Evolutionary conservation across 2,329 filamentous ascomycete genomes (phyloP).

Genomic region (Thelonectria olida): DNA sequence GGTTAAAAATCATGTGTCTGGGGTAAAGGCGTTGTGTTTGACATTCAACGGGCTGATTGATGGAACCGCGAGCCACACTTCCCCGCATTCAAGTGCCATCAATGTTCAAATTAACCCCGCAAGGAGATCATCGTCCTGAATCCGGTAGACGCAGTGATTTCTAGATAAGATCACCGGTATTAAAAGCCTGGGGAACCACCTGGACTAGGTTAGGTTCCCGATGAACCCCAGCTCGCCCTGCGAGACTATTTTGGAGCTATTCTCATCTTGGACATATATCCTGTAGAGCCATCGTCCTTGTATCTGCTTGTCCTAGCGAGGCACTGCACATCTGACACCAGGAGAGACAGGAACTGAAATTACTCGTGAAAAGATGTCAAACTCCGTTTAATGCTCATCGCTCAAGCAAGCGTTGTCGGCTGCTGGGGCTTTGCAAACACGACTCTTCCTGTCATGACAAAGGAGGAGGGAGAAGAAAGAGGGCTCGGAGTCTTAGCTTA

Average conservation of each 20-base stretch:
- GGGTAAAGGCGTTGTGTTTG: too few relatives aligned
- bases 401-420: background rate
- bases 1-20: background rate
- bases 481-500: too few relatives aligned
- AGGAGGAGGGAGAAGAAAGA: too few relatives aligned
- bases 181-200: background rate
- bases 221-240: too few relatives aligned
- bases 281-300: background rate
- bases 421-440: too few relatives aligned
- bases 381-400: background rate
- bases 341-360: too few relatives aligned
- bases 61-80: background rate
- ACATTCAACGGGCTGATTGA: background rate
- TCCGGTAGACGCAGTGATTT: background rate
- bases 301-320: background rate
- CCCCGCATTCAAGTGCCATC: background rate
- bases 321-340: background rate
- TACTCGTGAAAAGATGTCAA: background rate
- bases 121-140: background rate
- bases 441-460: too few relatives aligned
- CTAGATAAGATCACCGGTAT: background rate
- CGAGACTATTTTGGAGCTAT: background rate
- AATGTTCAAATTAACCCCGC: too few relatives aligned
- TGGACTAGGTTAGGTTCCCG: background rate
- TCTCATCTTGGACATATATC: background rate